A percentile compares a stretch with the other conserved stretches of the same genome.
These are phyloP conservation scores for Nothophoma quercina DNA, from an alignment of 2,329 filamentous ascomycete genomes.

Conservation along the genomic window DNA sequence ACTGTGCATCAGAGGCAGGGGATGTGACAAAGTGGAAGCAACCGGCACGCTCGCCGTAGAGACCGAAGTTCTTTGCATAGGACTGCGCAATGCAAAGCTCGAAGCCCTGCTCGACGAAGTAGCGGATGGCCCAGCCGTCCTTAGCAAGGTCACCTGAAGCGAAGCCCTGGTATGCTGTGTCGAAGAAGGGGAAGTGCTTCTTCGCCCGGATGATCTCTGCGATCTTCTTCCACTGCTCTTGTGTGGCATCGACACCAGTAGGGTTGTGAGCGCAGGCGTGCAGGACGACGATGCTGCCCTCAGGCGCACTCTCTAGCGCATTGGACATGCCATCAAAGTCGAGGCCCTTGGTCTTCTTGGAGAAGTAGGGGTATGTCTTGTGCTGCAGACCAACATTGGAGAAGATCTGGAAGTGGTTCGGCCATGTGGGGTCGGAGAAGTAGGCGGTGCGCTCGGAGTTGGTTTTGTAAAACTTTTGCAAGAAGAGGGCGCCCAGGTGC, in stretches of 20 bases:
- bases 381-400: slow-evolving; percentile 82
- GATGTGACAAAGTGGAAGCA: slow-evolving; percentile 93
- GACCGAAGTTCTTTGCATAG: slow-evolving; percentile 70
- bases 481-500: slow-evolving; percentile 92
- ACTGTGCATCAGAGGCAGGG: slow-evolving; percentile 70
- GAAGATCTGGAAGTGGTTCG: slow-evolving; percentile 99
- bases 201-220: slow-evolving; percentile 77
- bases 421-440: slow-evolving; percentile 95
- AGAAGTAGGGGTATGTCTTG: slow-evolving; percentile 93
- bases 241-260: slow-evolving; percentile 92
- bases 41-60: slow-evolving; percentile 95
- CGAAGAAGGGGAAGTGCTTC: slow-evolving; percentile 96
- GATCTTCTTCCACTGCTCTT: slow-evolving; percentile 93
- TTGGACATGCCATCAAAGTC: slow-evolving; percentile 89
- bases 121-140: slow-evolving; percentile 90
- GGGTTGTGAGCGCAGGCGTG: slow-evolving; percentile 98
- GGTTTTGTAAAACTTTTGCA: slow-evolving; percentile 82
- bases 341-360: slow-evolving; percentile 84
- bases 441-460: slow-evolving; percentile 77
- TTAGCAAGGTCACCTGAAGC: slow-evolving; percentile 86
- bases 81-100: slow-evolving; percentile 61
- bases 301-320: slow-evolving; percentile 72
- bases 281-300: slow-evolving; percentile 84
- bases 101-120: slow-evolving; percentile 95
- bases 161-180: slow-evolving; percentile 97